These are phyloP conservation scores for Alternaria ventricosa DNA, from an alignment of 2,329 filamentous ascomycete species.

Conservation along the genomic window DNA sequence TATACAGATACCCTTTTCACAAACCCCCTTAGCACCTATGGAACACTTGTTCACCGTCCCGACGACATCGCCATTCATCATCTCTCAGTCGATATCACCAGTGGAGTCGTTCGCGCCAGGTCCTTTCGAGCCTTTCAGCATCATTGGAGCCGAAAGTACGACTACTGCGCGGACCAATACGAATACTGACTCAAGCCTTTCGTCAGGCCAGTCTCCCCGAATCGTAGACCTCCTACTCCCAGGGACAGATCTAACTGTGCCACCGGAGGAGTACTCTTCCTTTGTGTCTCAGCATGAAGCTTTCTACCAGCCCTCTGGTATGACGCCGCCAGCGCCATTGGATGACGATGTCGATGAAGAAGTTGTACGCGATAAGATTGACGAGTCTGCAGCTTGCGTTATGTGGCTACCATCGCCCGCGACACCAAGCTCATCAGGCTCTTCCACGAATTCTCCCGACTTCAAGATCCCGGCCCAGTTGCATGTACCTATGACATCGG, in stretches of 20 bases:
- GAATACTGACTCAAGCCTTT: conserved; percentile 44
- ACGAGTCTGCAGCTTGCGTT: conserved; percentile 44
- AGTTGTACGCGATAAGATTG: conserved; percentile 54
- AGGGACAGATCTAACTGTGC: conserved; percentile 55
- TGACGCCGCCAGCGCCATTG: conserved; percentile 36
- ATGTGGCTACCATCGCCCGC: conserved; percentile 48
- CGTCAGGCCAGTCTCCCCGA: conserved; percentile 57
- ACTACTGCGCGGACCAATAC: conserved; percentile 31
- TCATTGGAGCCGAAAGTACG: conserved; percentile 46
- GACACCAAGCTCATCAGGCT: conserved; percentile 44
- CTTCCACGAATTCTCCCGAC: conserved; percentile 34
- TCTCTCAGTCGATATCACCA: conserved; percentile 35
- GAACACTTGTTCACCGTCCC: conserved; percentile 19
- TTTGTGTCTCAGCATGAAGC: conserved; percentile 45
- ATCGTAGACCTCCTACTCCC: conserved; percentile 58
- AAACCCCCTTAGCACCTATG: conserved; percentile 11
- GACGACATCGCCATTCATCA: conserved; percentile 30
- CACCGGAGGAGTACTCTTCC: conserved; percentile 46
- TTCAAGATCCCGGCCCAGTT: conserved; percentile 52
- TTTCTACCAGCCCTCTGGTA: conserved; percentile 41
- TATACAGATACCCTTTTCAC: conserved; percentile 16
- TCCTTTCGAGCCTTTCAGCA: conserved; percentile 45
- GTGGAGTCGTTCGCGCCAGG: conserved; percentile 45
- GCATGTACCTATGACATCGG: conserved; percentile 58
- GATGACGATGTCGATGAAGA: conserved; percentile 62